Evolutionary conservation across 306 rosid genomes (phyloP), one percentile per base, ranked within the genome.

Genomic region (Lathyrus sativus): DNA sequence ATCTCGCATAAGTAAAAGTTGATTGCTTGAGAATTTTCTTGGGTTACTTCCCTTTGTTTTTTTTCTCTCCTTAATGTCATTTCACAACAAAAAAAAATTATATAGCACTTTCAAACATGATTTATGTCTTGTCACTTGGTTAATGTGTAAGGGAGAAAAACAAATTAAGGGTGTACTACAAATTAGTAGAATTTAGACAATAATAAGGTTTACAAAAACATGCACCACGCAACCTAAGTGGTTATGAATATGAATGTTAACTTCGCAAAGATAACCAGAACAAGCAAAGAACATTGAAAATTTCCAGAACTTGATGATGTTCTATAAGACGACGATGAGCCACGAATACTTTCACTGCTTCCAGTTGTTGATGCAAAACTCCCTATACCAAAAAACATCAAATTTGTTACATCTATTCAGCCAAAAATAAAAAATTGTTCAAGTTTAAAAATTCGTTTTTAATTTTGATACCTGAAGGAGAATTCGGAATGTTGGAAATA

Each of bases 381-480:
- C 45, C 87, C 87, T 72, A 55, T 7, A 67, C 28, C 74, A 17
- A 43, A 59, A 24, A 22, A 62, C 9, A 42, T 62, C 49, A 62
- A 62, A 38, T 38, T 38, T 17, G 18, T 62, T 38, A 61, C 49
- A 38, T 5, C 17, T 19, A 39, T 17, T 9, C 3, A 15, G 2
- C 6, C n/a, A n/a, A n/a, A n/a, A n/a, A n/a, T n/a, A n/a, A n/a
- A n/a, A n/a, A n/a, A n/a, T n/a, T 53, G 31, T 61, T 5, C 33
- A 18, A 38, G 8, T 10, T 18, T 4, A 67, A 26, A 14, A 59
- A 49, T 15, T 49, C 2, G 11, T 28, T 50, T 15, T 51, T 14
- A 28, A 39, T 70, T 70, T 53, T 22, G 45, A 58, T 79, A 81
- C 88, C 86, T 76, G 86, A 62, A 74, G 89, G 81, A 19, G 78